phyloP scores from a whole-genome alignment of 108 stramenopile species.

The Cyclotella kingstonii region DNA sequence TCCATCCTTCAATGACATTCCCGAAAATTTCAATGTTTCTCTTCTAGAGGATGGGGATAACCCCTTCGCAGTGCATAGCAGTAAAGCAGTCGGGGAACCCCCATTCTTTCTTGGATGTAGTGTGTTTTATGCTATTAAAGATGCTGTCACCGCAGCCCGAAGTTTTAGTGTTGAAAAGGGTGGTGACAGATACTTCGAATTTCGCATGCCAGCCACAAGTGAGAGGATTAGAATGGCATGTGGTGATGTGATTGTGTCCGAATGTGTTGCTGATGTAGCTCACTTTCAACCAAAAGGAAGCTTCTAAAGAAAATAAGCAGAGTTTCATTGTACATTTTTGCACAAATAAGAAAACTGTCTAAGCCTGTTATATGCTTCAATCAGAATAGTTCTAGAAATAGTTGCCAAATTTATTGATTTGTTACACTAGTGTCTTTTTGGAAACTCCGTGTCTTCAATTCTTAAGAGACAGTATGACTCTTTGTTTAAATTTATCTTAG shows the following conservation, averaged over 20 bases:
- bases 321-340: too few species aligned
- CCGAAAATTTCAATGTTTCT: slow-evolving; percentile 86
- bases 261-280: slow-evolving; percentile 35
- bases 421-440: too few species aligned
- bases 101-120: slow-evolving; percentile 89
- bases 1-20: slow-evolving; percentile 93
- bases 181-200: slow-evolving; percentile 66
- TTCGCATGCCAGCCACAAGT: slow-evolving; percentile 85
- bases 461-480: too few species aligned
- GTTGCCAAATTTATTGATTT: too few species aligned
- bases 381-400: too few species aligned
- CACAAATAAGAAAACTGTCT: too few species aligned
- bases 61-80: slow-evolving; percentile 90
- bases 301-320: slow-evolving; percentile 17
- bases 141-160: slow-evolving; percentile 78
- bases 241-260: slow-evolving; percentile 58
- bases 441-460: too few species aligned
- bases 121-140: slow-evolving; percentile 94
- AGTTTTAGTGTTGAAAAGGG: too few species aligned
- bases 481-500: too few species aligned
- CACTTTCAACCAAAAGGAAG: slow-evolving; percentile 45
- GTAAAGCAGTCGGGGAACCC: slow-evolving; percentile 96
- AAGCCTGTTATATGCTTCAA: too few species aligned
- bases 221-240: slow-evolving; percentile 81
- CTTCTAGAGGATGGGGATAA: slow-evolving; percentile 84